Evolutionary conservation across 805 yeast genomes (phyloP), one percentile per base, ranked within the genome.

Genomic region (Starmera pachycereana): DNA sequence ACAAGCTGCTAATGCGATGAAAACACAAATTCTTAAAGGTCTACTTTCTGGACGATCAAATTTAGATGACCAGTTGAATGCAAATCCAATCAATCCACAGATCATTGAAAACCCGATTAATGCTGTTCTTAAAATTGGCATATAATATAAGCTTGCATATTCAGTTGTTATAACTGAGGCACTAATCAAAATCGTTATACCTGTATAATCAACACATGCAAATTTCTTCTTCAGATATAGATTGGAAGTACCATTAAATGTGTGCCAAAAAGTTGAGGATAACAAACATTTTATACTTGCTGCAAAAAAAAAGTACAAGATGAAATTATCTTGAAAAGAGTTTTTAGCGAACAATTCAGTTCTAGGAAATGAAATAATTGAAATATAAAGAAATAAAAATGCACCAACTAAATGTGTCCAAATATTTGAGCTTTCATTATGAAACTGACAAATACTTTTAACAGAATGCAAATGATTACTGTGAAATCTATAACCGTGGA

Each of bases 121-220:
- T 4, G 67, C 52, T 4, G 68, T 50, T 44, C 73, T 72, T 8
- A 66, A 46, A 13, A 56, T 35, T 5, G 81, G 78, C 50, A 73
- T 73, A 48, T 81, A 68, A 54, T 75, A 78, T 39, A 90, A 69
- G 2, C 89, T 71, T 14, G 85, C 74, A 58, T 85, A 88, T 60
- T 90, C 96, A 0, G 90, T 81, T 4, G 95, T 76, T 35, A 92
- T 65, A 36, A 92, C 82, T 3, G 96, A 84, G 12, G 95, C 90
- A 0, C 96, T 82, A 50, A 90, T 89, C 47, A 92, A 65, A 12
- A 88, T 72, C 0, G 97, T 87, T 49, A 90, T 90, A 3, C 98
- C 98, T 7, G 95, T 81, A 60, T 90, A 90, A 63, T 90, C 98
- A 34, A 89, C 77, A 59, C 98, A 92, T 0, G 96, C 96, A 62